Base-by-base conservation (phyloP, 345 rosid genomes). In the Ceriops decandra region DNA sequence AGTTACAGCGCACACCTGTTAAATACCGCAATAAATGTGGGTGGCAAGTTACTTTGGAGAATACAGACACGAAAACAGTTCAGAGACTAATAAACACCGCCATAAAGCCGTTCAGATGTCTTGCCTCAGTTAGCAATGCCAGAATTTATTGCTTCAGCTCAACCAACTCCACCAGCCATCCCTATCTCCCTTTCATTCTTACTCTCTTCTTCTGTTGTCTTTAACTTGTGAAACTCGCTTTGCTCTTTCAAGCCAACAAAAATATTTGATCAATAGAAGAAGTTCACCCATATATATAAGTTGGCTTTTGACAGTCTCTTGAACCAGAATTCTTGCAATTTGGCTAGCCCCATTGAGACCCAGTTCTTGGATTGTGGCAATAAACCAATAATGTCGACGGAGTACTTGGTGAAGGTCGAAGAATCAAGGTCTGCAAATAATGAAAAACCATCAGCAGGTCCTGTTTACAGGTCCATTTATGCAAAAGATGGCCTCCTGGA, bases 391-490 rank as follows among this genome's bases (percentile, higher is more conserved):
- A 80, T 77, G 90, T 20, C 83, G 51, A 74, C 58, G 32, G 73
- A 77, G 15, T 91, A 85, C 69, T 70, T 91, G 0, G 84, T 95
- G 66, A 72, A 88, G 79, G 95, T 91, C 69, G 96, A 82, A 83
- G 88, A 91, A 54, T 79, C 90, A 68, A 71, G 84, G 78, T 74
- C 80, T 27, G 93, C 84, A 19, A 72, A 77, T 1, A 78, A 58
- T 3, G 78, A 79, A 1, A 71, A 67, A 63, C 96, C 96, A 19
- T 81, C 93, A 4, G 83, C 87, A 0, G 97, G 98, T 17, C 97
- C 96, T 26, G 97, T 90, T 74, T 95, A 84, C 70, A 85, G 98
- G 74, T 82, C 88, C 85, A 82, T 75, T 56, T 88, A 88, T 68
- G 90, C 98, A 30, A 80, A 85, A 76, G 90, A 91, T 70, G 95